Evolutionary conservation across 805 yeast genomes (phyloP), one percentile per base, ranked within the genome.

Genomic region (Starmerella bacillaris): DNA sequence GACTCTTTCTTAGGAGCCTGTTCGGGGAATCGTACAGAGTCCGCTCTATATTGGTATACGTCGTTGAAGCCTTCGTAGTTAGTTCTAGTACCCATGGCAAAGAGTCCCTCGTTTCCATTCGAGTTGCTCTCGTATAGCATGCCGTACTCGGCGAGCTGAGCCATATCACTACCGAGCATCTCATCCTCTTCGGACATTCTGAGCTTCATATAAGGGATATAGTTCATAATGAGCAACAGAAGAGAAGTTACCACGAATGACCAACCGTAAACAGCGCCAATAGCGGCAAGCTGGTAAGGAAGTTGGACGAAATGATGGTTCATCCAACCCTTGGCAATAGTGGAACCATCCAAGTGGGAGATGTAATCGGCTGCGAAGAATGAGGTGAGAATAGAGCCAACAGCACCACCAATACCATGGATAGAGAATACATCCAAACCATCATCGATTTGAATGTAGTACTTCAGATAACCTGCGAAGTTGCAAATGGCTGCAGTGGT

Each of bases 391-490:
- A 76, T 63, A 18, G 80, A 71, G 35, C 96, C 96, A 44, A 68
- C 61, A 49, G 76, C 68, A 36, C 94, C 95, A 57, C 95, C 96
- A 43, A 84, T 74, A 49, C 94, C 94, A 58, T 86, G 95, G 36
- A 84, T 62, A 22, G 94, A 79, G 60, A 78, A 86, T 34, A 80
- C 94, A 57, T 83, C 95, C 64, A 84, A 68, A 68, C 95, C 95
- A 54, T 86, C 96, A 55, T 86, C 96, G 48, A 86, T 82, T 39
- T 65, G 66, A 40, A 86, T 56, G 41, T 72, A 35, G 47, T 62
- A 58, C 65, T 84, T 84, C 47, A 83, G 58, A 57, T 79, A 92
- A 41, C 74, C 78, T 21, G 92, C 93, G 52, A 70, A 70, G 69
- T 83, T 82, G 61, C 93, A 78, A 31, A 72, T 73, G 45, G 69